phyloP scores from a whole-genome alignment of 805 yeast species.

The Wickerhamomyces queroliae region DNA sequence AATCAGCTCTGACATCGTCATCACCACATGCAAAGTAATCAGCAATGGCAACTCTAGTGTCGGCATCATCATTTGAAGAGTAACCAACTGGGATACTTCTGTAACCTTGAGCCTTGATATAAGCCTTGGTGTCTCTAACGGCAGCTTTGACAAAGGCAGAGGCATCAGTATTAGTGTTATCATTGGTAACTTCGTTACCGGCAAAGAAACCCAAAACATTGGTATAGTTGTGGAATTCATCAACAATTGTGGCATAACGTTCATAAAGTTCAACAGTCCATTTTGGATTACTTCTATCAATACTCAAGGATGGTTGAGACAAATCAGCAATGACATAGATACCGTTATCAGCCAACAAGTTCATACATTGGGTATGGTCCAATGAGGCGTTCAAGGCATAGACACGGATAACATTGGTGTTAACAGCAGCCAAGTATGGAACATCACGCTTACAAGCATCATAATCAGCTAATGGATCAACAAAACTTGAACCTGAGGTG shows the following conservation, averaged over 20 bases:
- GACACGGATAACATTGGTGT: slow-evolving; percentile 70
- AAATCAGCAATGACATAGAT: slow-evolving; percentile 79
- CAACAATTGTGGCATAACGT: slow-evolving; percentile 68
- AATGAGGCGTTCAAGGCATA: slow-evolving; percentile 61
- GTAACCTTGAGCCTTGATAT: slow-evolving; percentile 56
- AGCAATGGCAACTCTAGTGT: slow-evolving; percentile 61
- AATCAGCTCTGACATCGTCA: slow-evolving; percentile 59
- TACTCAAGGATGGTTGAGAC: slow-evolving; percentile 58
- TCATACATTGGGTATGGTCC: slow-evolving; percentile 70
- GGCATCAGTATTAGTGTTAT: slow-evolving; percentile 58
- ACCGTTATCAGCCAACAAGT: slow-evolving; percentile 61
- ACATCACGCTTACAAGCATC: slow-evolving; percentile 64
- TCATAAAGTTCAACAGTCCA: slow-evolving; percentile 60
- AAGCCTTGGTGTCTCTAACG: slow-evolving; percentile 67
- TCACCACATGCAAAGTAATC: slow-evolving; percentile 77
- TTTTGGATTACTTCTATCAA: slow-evolving; percentile 54
- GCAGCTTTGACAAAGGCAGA: slow-evolving; percentile 84
- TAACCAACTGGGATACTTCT: slow-evolving; percentile 76
- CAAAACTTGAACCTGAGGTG: slow-evolving; percentile 39
- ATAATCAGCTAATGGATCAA: slow-evolving; percentile 67
- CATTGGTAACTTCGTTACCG: slow-evolving; percentile 80
- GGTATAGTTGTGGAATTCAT: slow-evolving; percentile 60
- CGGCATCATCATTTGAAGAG: slow-evolving; percentile 71
- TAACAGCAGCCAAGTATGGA: slow-evolving; percentile 56
- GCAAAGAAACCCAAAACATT: slow-evolving; percentile 80